Percentiles rank a stretch among this genome's conserved stretches.
Evolutionary conservation across 306 rosid genomes (phyloP).

Genomic region (Delonix regia): DNA sequence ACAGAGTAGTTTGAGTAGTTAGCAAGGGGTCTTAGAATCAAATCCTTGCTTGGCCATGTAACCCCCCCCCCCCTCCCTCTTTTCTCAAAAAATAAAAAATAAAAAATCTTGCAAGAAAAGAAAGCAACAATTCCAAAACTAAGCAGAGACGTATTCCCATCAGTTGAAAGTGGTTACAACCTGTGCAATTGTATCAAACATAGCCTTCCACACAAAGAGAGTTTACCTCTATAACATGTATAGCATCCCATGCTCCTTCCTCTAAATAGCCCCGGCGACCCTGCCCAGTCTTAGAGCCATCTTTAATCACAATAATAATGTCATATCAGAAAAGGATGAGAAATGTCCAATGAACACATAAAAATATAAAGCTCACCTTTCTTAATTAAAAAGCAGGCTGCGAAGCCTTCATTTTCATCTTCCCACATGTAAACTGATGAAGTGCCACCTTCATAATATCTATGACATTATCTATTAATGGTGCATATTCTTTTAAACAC

Average conservation of each 20-base stretch:
- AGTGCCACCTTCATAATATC: slow-evolving; percentile 99
- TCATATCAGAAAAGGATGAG: slow-evolving; percentile 38
- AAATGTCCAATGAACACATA: slow-evolving; percentile 28
- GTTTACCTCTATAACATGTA: slow-evolving; percentile 94
- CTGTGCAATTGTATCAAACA: slow-evolving; percentile 3
- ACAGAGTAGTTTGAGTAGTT: background rate
- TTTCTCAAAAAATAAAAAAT: background rate
- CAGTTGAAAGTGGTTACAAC: slow-evolving; percentile 8
- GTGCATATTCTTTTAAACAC: slow-evolving; percentile 42
- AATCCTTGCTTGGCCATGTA: too few species aligned
- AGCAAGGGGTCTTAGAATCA: background rate
- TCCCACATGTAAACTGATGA: slow-evolving; percentile 99
- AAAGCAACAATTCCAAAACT: slow-evolving; percentile 8
- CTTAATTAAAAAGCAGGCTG: slow-evolving; percentile 87
- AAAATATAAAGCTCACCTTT: slow-evolving; percentile 62
- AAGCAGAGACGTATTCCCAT: slow-evolving; percentile 13
- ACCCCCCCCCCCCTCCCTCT: too few species aligned
- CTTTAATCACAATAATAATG: slow-evolving; percentile 52
- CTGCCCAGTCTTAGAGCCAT: slow-evolving; percentile 95
- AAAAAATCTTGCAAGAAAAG: background rate
- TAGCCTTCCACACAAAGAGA: slow-evolving; percentile 17
- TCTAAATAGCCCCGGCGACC: slow-evolving; percentile 92
- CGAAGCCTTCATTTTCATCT: slow-evolving; percentile 89
- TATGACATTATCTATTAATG: slow-evolving; percentile 61
- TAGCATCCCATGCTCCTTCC: slow-evolving; percentile 99